Conservation (phyloP, 2,329 filamentous ascomycete species). For the Fusarium sacchari region DNA sequence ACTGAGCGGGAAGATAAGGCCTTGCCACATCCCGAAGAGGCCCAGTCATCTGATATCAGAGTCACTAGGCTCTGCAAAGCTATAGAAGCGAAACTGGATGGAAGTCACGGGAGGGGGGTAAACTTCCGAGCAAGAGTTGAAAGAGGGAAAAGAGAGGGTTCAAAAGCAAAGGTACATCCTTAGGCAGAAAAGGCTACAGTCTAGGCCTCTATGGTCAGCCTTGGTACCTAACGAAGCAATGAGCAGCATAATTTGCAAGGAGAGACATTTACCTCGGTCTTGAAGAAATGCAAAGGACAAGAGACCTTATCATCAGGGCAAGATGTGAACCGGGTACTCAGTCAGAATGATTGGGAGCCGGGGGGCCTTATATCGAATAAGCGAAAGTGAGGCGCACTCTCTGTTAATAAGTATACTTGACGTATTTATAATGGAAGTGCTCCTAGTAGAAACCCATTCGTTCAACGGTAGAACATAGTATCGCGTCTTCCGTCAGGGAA, state of each 20-base stretch:
- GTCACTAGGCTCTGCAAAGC: no score
- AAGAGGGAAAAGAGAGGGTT: accelerated
- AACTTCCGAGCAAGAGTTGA: neutral
- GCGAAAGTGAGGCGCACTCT: no score
- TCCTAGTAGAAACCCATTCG: neutral
- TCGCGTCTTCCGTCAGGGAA: neutral
- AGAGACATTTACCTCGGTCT: no score
- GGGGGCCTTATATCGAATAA: neutral
- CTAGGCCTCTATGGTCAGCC: neutral
- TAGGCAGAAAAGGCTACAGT: accelerated
- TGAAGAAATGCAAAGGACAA: neutral
- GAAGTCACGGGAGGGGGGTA: neutral
- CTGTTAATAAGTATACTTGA: no score
- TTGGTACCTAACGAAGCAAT: accelerated
- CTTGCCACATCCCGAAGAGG: neutral
- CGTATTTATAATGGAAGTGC: no score
- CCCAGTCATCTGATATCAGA: neutral
- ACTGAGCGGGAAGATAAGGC: neutral
- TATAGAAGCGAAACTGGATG: neutral
- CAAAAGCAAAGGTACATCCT: accelerated
- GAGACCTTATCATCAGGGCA: neutral
- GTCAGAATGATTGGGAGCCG: neutral
- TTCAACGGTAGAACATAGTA: neutral
- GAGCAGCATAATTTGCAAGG: accelerated
- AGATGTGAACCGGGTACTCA: neutral